Evolutionary conservation across 306 rosid species (phyloP), one percentile per base, ranked within the genome.

Genomic region (Pachyrhizus erosus): DNA sequence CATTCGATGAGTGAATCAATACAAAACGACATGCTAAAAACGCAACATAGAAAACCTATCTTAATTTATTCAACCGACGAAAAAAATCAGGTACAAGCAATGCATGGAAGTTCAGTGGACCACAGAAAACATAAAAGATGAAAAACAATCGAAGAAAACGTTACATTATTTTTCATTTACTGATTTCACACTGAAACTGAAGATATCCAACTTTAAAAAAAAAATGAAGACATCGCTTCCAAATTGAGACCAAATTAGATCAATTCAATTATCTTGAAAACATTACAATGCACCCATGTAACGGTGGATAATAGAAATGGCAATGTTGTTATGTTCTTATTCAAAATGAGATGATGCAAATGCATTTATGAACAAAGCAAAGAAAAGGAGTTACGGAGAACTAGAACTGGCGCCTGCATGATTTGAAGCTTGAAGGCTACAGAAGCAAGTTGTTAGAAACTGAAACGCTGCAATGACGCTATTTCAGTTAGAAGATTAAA

Each of bases 391-490:
- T 51, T 51, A 51, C 58, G 15, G 9, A 49, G 55, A 49, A 49
- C 55, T 49, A 49, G 55, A 49, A 17, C 55, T 8, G 55, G 55
- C 55, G 55, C 0, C 8, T 49, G 55, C 55, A 49, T 49, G 55
- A 17, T 49, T 15, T 46, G 23, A 33, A 71, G 57, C 11, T 70
- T 80, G 34, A 4, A 70, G 66, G 82, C 37, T 10, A 31, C 31
- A 54, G 49, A 0, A 52, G 9, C 51, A 75, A 54, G 39, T 40
- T 24, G 15, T 43, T 37, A 66, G 67, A 65, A 74, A 42, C 21
- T 29, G 20, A 65, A 31, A 82, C 33, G 46, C 51, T 55, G 80
- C 26, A 76, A 62, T 26, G 48, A 76, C 61, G 14, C 31, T n/a
- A 61, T 42, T 60, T 37, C n/a, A 42, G 72, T 61, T 43, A 5